phyloP scores from a whole-genome alignment of 1,284 basidiomycete genomes.

The Apiotrichum gamsii region DNA sequence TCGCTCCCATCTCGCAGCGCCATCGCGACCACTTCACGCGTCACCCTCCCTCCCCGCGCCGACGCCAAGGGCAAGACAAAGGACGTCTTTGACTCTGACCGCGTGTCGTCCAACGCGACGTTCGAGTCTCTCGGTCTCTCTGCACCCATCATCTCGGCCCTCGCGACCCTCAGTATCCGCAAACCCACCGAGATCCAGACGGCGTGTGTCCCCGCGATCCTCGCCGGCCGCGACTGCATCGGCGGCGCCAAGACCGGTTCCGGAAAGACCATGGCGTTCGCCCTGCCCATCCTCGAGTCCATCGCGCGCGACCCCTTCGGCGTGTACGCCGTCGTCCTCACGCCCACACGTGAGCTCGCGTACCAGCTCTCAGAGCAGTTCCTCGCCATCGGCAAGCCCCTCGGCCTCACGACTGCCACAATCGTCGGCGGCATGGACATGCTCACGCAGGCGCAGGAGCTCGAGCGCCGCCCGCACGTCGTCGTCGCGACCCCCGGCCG shows the following conservation, averaged over 20 bases:
- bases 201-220: constrained; percentile 80
- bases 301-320: constrained; percentile 85
- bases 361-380: constrained; percentile 98
- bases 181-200: constrained; percentile 83
- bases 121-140: constrained; percentile 73
- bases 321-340: constrained; percentile 85
- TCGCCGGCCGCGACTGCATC: constrained; percentile 82
- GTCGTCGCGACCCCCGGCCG: constrained; percentile 95
- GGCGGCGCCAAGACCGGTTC: constrained; percentile 97
- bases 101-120: constrained; percentile 56
- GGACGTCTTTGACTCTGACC: constrained; percentile 52
- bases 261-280: constrained; percentile 96
- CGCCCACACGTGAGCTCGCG: constrained; percentile 90
- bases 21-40: constrained; percentile 22
- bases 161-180: constrained; percentile 77
- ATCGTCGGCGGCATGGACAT: constrained; percentile 99
- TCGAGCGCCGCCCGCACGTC: constrained; percentile 80
- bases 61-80: constrained; percentile 6
- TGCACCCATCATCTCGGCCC: constrained; percentile 59
- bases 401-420: constrained; percentile 76
- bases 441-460: constrained; percentile 86
- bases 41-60: constrained; percentile 18
- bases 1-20: constrained; percentile 2
- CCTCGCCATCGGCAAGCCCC: constrained; percentile 73
- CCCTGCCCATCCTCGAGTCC: constrained; percentile 87